These are phyloP conservation scores for Auriscalpium orientale DNA, from an alignment of 768 basidiomycete genomes.

Conservation along the genomic window DNA sequence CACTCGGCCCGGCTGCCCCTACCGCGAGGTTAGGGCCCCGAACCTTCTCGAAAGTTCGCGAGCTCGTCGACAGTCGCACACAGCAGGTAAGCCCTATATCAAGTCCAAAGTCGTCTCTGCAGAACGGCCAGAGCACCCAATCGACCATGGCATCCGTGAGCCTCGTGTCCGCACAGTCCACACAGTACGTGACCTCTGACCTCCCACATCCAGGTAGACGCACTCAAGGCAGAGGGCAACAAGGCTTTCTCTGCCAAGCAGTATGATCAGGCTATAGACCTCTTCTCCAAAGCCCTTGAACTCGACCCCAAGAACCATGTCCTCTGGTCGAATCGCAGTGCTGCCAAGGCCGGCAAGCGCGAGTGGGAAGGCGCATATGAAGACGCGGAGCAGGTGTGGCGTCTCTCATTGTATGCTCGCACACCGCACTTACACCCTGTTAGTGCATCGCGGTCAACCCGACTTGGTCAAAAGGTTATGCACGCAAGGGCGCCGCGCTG, in stretches of 20 bases:
- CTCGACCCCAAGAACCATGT: conserved; percentile 83
- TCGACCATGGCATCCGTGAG: background rate
- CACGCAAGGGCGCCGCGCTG: conserved; percentile 86
- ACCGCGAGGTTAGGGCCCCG: background rate
- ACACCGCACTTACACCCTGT: background rate
- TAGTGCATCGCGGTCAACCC: conserved; percentile 78
- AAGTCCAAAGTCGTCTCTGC: background rate
- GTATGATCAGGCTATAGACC: conserved; percentile 80
- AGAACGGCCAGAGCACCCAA: background rate
- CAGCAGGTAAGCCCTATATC: background rate
- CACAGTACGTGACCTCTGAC: background rate
- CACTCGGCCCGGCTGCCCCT: background rate
- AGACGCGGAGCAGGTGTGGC: conserved; percentile 80
- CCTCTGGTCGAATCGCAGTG: conserved; percentile 88
- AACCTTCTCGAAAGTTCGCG: background rate
- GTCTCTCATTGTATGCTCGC: conserved; percentile 13
- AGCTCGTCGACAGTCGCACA: background rate
- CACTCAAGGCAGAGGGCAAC: conserved; percentile 89
- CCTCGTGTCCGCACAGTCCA: background rate
- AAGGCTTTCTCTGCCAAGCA: conserved; percentile 92
- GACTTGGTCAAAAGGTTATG: conserved; percentile 85
- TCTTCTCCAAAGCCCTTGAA: conserved; percentile 76
- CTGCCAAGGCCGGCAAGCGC: conserved; percentile 81
- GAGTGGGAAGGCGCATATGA: conserved; percentile 68
- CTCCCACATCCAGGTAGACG: conserved; percentile 17